phyloP scores from a whole-genome alignment of 495 filamentous ascomycete genomes.

The Aspergillus conjunctus region DNA sequence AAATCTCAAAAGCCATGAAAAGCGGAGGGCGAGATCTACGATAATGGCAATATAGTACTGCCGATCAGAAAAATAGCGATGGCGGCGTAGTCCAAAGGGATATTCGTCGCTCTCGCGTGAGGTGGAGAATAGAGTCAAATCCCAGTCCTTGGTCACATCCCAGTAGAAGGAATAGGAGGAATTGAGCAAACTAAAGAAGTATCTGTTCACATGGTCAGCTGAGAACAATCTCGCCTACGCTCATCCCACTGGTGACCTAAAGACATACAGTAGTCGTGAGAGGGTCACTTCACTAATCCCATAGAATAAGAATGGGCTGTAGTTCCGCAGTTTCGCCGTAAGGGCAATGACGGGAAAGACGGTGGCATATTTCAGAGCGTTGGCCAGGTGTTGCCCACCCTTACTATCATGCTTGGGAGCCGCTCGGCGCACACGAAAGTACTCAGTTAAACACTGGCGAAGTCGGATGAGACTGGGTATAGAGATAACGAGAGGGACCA shows the following conservation, averaged over 20 bases:
- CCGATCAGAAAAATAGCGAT: slow-evolving; percentile 67
- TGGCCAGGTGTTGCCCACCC: slow-evolving; percentile 85
- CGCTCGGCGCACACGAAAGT: slow-evolving; percentile 64
- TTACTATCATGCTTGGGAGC: slow-evolving; percentile 54
- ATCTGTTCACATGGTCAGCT: slow-evolving; percentile 35
- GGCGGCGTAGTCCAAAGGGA: slow-evolving; percentile 74
- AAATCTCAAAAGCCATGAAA: slow-evolving; percentile 87
- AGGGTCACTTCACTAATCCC: slow-evolving; percentile 59
- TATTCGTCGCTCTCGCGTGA: slow-evolving; percentile 57
- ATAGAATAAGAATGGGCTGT: slow-evolving; percentile 53
- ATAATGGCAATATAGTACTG: slow-evolving; percentile 82
- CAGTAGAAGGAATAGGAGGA: slow-evolving; percentile 95
- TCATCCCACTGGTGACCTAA: neutral
- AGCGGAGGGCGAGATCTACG: slow-evolving; percentile 78
- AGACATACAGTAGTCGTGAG: slow-evolving; percentile 56
- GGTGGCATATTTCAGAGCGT: slow-evolving; percentile 87
- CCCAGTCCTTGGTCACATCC: slow-evolving; percentile 97
- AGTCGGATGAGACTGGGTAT: slow-evolving; percentile 83
- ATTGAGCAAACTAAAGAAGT: slow-evolving; percentile 71
- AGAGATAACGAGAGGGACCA: slow-evolving; percentile 79
- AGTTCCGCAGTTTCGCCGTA: slow-evolving; percentile 70
- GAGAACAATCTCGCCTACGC: neutral
- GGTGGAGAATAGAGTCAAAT: slow-evolving; percentile 75
- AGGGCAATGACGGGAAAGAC: slow-evolving; percentile 91
- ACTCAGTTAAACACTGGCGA: slow-evolving; percentile 91